Evolutionary conservation across 1,139 yeast species (phyloP).

Genomic region (Debaryomycetaceae sp.): DNA sequence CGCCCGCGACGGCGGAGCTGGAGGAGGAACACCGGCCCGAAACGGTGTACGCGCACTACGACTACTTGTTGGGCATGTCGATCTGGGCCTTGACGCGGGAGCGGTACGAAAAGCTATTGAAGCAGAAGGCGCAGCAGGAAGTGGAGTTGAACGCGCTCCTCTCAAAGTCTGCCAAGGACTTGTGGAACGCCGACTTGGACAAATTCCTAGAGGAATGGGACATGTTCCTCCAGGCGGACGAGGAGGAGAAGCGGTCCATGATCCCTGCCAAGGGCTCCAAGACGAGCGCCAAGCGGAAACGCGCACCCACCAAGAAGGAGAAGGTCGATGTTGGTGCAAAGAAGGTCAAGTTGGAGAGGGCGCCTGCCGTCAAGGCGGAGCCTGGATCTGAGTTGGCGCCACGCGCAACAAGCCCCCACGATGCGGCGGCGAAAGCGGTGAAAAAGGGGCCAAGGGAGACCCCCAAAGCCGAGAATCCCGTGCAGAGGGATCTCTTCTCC

Average conservation of each 20-base stretch:
- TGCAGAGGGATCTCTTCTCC: conserved; percentile 11
- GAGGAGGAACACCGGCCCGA: conserved; percentile 26
- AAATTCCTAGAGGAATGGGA: conserved; percentile 60
- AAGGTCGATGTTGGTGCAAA: conserved; percentile 5
- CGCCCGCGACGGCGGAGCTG: conserved; percentile 16
- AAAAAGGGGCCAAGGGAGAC: not conserved
- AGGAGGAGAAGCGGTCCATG: conserved; percentile 19
- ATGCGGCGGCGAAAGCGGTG: conserved; percentile 1
- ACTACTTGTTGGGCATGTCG: conserved; percentile 76
- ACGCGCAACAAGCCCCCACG: not conserved
- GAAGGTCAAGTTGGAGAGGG: conserved; percentile 7
- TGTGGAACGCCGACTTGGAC: conserved; percentile 81
- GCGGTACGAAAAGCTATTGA: conserved; percentile 68
- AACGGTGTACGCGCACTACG: conserved; percentile 46
- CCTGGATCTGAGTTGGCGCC: conserved; percentile 1
- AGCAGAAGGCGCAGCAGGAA: conserved; percentile 65
- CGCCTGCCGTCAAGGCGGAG: conserved; percentile 5
- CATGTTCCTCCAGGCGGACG: conserved; percentile 36
- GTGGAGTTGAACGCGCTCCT: conserved; percentile 58
- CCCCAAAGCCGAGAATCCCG: conserved; percentile 5
- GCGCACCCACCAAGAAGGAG: conserved; percentile 10
- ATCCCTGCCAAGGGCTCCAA: conserved; percentile 19
- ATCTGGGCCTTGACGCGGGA: conserved; percentile 91
- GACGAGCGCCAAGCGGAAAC: conserved; percentile 16
- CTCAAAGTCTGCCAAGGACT: conserved; percentile 67